Evolutionary conservation across 345 rosid genomes (phyloP).

Genomic region (Carallia brachiata): DNA sequence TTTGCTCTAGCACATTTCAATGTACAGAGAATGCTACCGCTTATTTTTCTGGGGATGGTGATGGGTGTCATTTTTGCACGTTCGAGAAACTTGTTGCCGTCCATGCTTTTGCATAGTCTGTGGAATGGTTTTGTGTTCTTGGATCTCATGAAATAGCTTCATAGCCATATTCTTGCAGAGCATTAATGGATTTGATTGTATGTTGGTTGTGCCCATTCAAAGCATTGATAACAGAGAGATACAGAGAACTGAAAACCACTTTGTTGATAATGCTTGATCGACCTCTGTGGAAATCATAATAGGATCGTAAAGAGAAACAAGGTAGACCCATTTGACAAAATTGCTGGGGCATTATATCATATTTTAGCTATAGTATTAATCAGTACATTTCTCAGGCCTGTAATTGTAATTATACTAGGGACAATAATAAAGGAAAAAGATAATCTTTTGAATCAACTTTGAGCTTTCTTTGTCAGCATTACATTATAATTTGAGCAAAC

Average conservation of each 20-base stretch:
- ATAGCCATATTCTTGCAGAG: conserved; percentile 15
- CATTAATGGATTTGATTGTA: conserved; percentile 1
- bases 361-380: conserved; percentile 10
- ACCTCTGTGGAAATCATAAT: not conserved
- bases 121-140: conserved; percentile 97
- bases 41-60: conserved; percentile 84
- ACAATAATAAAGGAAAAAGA: conserved; percentile 4
- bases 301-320: conserved; percentile 7
- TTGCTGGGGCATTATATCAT: conserved; percentile 5
- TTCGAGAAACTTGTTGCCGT: conserved; percentile 80
- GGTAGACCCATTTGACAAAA: conserved; percentile 11
- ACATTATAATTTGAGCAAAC: not conserved
- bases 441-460: conserved; percentile 1
- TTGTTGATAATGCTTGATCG: not conserved
- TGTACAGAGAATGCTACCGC: conserved; percentile 97
- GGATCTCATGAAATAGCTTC: conserved; percentile 68
- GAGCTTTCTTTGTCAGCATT: not conserved
- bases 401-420: conserved; percentile 12
- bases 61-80: conserved; percentile 89
- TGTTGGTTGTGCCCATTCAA: conserved; percentile 5
- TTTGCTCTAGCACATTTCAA: conserved; percentile 96
- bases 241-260: not conserved
- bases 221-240: not conserved
- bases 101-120: conserved; percentile 94
- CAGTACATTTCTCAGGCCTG: conserved; percentile 11